Conservation (phyloP, 331 rosid genomes). For the Pyracantha coccinea region DNA sequence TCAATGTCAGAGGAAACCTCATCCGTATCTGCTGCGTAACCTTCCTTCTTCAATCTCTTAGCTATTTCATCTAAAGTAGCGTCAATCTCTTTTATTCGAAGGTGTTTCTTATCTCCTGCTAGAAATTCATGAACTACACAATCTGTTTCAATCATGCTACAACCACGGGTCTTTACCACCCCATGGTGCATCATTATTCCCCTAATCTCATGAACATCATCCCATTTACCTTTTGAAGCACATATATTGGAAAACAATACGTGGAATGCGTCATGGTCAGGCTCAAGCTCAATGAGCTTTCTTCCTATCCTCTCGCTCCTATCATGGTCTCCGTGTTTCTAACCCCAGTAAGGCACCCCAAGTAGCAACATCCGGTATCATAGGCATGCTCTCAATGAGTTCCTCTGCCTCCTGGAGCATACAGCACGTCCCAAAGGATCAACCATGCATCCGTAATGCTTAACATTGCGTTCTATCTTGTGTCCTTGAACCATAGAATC, state of each 20-base stretch:
- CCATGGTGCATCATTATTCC: constrained; percentile 38
- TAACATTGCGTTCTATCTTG: constrained; percentile 40
- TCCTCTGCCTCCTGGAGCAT: constrained; percentile 50
- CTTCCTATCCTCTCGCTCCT: constrained; percentile 49
- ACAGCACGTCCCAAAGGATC: constrained; percentile 58
- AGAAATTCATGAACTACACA: constrained; percentile 45
- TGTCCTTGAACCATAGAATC: constrained; percentile 36
- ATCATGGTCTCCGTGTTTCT: constrained; percentile 36
- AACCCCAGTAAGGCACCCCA: constrained; percentile 68
- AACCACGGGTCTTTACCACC: constrained; percentile 49
- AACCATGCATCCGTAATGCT: constrained; percentile 58
- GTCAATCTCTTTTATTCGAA: constrained; percentile 36
- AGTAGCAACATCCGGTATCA: constrained; percentile 45
- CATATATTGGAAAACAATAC: constrained; percentile 43
- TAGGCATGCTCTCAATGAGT: constrained; percentile 43
- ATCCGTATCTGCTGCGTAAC: constrained; percentile 30
- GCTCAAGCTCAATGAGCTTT: constrained; percentile 47
- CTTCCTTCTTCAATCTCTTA: constrained; percentile 36
- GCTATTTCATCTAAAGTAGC: constrained; percentile 36
- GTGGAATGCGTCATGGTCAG: constrained; percentile 56
- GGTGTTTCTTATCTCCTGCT: constrained; percentile 49
- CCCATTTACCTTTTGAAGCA: constrained; percentile 59
- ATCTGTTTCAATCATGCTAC: constrained; percentile 52
- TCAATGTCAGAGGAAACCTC: constrained; percentile 47
- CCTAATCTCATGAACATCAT: constrained; percentile 42